Evolutionary conservation across 345 rosid genomes (phyloP), one percentile per base, ranked within the genome.

Genomic region (Rhizophora mangle): DNA sequence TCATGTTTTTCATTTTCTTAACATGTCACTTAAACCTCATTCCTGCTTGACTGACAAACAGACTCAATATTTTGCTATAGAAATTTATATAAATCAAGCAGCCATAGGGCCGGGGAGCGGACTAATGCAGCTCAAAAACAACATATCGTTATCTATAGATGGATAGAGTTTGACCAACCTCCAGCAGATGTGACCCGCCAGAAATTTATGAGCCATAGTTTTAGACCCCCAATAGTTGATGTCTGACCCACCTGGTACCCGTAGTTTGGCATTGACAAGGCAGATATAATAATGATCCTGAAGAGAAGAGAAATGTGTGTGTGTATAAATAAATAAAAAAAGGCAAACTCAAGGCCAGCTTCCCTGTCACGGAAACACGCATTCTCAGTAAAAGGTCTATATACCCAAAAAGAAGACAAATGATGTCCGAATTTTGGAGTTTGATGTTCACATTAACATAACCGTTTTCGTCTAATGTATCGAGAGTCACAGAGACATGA

Each of bases 101-200:
- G 36, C 36, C 36, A 34, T 34, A 30, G 10, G 13, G 46, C 3
- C 3, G 46, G 15, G 15, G 46, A 39, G 46, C 6, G 34, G 5
- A 31, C 46, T 39, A 52, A 34, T 32, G 72, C 63, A 54, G 56
- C 49, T 61, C 46, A 64, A 21, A 22, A 24, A 20, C 24, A 4
- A 31, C 34, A 31, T 31, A 31, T 5, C 6, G 34, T 31, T 31
- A 31, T 31, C 5, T 31, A 31, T 31, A 31, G 6, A 31, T 0
- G 34, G 0, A 31, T 31, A 52, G 56, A 52, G 8, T 22, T 49
- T 18, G 29, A 67, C 57, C 59, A 54, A 57, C 58, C 19, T 20
- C 47, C 37, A 29, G 68, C 77, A 70, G 63, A 62, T 55, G 67
- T 68, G 83, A 71, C 74, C 80, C 80, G 69, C 76, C 63, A 64